Evolutionary conservation across 148 eudicot species (phyloP), one percentile per base, ranked within the genome.

Genomic region (Chenopodium berlandieri): DNA sequence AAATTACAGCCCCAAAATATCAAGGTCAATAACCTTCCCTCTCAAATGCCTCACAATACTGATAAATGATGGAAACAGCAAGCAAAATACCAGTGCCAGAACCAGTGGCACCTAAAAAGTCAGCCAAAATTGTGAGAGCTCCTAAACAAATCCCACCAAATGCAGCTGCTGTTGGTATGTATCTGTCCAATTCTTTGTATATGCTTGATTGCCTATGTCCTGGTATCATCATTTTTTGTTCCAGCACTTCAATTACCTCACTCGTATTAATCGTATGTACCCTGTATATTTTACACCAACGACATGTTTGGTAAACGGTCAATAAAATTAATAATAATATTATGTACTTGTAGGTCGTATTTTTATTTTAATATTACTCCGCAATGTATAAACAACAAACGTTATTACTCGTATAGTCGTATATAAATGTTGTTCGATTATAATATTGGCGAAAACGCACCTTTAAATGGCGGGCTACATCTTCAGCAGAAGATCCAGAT

Each of bases 401-500:
- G 7, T 6, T 40, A 40, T 40, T 40, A 40, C 7, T 40, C 0
- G 7, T 40, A 40, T 40, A 40, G 7, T 40, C 0, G 7, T 40
- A 40, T 6, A 40, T 4, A 40, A 40, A 40, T 40, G 44, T 40
- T 40, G 44, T 40, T 40, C 44, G 4, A 40, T 40, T 40, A 40
- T 40, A 40, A 40, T 40, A 40, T 40, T 4, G 44, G 8, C 44
- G 44, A 40, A 40, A 0, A 7, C 52, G 66, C 78, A 88, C 96
- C 93, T 92, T 91, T 6, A 92, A 91, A 75, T 91, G 96, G 67
- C 87, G 86, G 64, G 94, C 94, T 5, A 92, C 96, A 84, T 91
- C 92, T 81, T 79, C 82, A 11, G 92, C 96, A 48, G 96, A 92
- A 70, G 91, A 92, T 85, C 96, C 92, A 40, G 96, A 92, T 22